Conservation (phyloP, 1,284 basidiomycete genomes). For the Malassezia slooffiae region DNA sequence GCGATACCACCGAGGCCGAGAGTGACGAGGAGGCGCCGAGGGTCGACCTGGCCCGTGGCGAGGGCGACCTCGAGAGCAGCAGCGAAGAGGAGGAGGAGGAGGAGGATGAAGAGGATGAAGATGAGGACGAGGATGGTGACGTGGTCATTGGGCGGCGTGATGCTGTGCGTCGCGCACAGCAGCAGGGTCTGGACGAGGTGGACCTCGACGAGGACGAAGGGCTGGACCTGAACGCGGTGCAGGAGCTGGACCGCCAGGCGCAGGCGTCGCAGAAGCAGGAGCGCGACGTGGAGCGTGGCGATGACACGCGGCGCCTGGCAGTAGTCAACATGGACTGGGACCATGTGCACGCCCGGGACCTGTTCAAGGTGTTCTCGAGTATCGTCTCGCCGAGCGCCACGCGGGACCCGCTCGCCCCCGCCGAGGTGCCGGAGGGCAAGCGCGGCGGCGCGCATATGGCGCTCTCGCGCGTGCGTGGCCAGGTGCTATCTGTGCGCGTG, state of each 20-base stretch:
- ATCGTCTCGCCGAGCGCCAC: constrained; percentile 53
- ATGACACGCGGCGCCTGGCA: constrained; percentile 57
- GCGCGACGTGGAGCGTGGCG: constrained; percentile 26
- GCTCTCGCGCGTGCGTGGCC: constrained; percentile 25
- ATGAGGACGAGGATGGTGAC: constrained; percentile 25
- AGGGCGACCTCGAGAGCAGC: constrained; percentile 32
- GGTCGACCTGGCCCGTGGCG: constrained; percentile 79
- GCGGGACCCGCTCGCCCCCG: constrained; percentile 12
- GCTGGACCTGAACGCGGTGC: constrained; percentile 50
- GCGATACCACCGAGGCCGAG: too few relatives aligned
- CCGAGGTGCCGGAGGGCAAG: not conserved
- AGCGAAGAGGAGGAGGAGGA: constrained; percentile 29
- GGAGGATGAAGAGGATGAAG: constrained; percentile 45
- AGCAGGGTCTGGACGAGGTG: constrained; percentile 47
- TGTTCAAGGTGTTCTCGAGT: constrained; percentile 87
- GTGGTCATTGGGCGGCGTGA: constrained; percentile 9
- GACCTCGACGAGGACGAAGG: constrained; percentile 61
- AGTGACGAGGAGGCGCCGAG: constrained; percentile 12
- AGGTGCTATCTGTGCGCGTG: constrained; percentile 51
- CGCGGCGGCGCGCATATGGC: constrained; percentile 20
- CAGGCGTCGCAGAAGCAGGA: constrained; percentile 31
- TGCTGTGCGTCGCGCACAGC: constrained; percentile 11
- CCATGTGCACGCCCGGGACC: constrained; percentile 74
- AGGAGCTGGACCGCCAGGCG: constrained; percentile 64
- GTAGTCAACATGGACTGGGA: constrained; percentile 99